Evolutionary conservation across 768 basidiomycete species (phyloP), one percentile per base, ranked within the genome.

Genomic region (Auricularia sp.): DNA sequence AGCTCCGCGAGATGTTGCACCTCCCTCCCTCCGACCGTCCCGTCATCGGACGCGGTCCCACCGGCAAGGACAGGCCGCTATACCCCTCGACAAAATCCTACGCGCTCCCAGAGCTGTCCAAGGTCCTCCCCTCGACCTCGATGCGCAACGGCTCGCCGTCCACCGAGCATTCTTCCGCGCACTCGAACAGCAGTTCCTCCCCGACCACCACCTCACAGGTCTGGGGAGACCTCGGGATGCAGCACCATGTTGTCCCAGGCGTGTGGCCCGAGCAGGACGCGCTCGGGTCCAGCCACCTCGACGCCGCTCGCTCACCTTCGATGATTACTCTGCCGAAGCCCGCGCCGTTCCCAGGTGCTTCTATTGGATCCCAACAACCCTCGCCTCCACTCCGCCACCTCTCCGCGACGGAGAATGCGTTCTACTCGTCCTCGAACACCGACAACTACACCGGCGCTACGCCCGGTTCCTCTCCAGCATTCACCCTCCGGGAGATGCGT

Each of bases 1-100:
- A 80, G 69, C 81, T 94, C 61, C 85, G 92, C 54, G 83, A 85
- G 61, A 83, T 85, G 24, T 80, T 93, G 65, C 85, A 83, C 69
- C 77, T 94, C 33, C 88, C 90, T 0, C 88, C 88, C 24, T 87
- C 90, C 66, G 83, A 81, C 71, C 81, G 91, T 68, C 82, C 84
- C 18, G 76, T 85, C 2, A 80, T 94, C 62, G 92, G 91, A 56
- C 91, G 86, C 76, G 91, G 91, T 59, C 92, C 91, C 34, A 94
- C 91, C 0, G 91, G 91, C 39, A 91, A 92, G 75, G 91, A 93
- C 73, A 92, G 85, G 71, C 86, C 88, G 21, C 21, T 51, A 51
- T 51, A 51, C 47, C 47, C 47, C 47, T 51, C 47, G 47, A 51
- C 39, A 42, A 42, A 51, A 21, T 16, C 18, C 47, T 51, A 51